Base-by-base conservation (phyloP, 768 basidiomycete genomes). In the Mycena kentingensis region DNA sequence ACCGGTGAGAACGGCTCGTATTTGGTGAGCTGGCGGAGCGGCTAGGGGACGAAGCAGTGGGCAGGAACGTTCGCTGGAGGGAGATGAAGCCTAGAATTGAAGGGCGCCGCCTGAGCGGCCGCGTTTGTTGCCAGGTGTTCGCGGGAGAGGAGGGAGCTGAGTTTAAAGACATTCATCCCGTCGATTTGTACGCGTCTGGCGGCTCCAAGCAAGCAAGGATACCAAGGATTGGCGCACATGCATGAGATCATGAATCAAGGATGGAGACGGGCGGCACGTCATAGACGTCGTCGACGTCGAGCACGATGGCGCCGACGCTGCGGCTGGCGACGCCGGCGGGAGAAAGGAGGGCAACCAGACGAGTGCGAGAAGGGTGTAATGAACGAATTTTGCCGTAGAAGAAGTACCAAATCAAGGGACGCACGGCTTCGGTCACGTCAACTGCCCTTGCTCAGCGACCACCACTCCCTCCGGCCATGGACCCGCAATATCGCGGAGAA, bases 401-500 rank as follows among this genome's bases (percentile, higher is more conserved):
- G 31, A 32, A 16, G 8, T 16, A 8, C 31, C 31, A 32, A 32
- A 32, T 32, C 16, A 16, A 32, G 31, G 16, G 31, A 8, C 10
- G 16, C 10, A 16, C 10, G 31, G 16, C 16, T 32, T 32, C 8
- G 10, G 31, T 32, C 41, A 42, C 41, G 26, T 7, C 41, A 52
- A 52, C 46, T 38, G 55, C 38, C 38, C 52, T 46, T 51, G 49
- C 43, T 50, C 29, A 26, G 24, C 48, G 46, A 51, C 39, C 41
- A 55, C 39, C 55, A 41, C 36, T 39, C 46, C 29, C 34, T 54
- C 55, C 38, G 29, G 49, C 38, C 53, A 77, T 78, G 77, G 75
- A 76, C 22, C 41, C 6, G 22, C 41, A 51, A 52, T 59, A 70
- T 50, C 67, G 72, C 52, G 77, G 79, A 65, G 74, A 74, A 63